Evolutionary conservation across 768 basidiomycete species (phyloP).

Genomic region (Lentinula edodes): DNA sequence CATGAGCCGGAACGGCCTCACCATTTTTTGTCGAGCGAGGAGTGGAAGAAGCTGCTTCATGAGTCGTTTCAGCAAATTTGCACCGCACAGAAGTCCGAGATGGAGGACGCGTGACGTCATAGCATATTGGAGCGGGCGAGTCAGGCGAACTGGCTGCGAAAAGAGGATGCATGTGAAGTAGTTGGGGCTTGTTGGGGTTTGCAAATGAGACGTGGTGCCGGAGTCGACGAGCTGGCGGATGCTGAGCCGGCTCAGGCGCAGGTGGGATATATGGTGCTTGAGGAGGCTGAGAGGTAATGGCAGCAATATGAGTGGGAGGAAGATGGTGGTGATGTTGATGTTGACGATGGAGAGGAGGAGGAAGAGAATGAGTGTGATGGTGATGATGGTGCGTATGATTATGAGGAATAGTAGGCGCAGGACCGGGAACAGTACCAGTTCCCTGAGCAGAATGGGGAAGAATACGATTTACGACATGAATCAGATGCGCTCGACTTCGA

Average conservation of each 20-base stretch:
- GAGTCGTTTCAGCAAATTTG: background rate
- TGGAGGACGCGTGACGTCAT: background rate
- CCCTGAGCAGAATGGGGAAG: background rate
- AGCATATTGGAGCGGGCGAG: background rate
- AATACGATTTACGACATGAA: background rate
- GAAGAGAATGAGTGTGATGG: background rate
- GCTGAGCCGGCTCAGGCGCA: background rate
- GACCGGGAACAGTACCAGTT: background rate
- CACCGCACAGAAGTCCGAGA: background rate
- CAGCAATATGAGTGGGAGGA: background rate
- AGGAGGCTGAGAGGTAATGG: background rate
- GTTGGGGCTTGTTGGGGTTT: background rate
- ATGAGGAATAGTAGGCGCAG: background rate
- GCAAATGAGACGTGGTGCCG: slow-evolving; percentile 4
- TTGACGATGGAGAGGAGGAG: background rate
- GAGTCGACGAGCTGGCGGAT: background rate
- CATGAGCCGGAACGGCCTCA: background rate
- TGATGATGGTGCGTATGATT: background rate
- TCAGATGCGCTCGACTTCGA: background rate
- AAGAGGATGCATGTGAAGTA: background rate
- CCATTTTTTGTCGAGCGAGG: background rate
- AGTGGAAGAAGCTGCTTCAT: too few species aligned
- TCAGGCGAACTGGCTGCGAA: background rate
- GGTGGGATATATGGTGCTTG: background rate
- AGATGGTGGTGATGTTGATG: background rate